Base-by-base conservation (phyloP, 2,329 filamentous ascomycete species). In the Hymenoscyphus linearis region DNA sequence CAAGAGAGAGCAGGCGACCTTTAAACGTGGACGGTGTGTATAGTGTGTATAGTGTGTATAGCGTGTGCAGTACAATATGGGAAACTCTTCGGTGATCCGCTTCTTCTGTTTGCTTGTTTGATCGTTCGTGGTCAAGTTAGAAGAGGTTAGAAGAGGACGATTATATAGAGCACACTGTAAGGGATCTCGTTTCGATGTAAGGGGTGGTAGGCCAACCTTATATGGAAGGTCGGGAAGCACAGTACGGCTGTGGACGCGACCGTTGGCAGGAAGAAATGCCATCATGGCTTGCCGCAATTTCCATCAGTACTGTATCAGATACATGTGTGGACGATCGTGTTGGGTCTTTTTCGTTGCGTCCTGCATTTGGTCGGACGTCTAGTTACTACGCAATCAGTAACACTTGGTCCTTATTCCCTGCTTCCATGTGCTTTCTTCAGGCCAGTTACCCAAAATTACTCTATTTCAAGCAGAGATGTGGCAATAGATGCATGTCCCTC, bases 161-260 rank as follows among this genome's bases (percentile, higher is more conserved):
- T 50, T 50, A 50, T 50, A 50, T 50, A 25, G 9, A 47, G 22
- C 18, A 13, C 44, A 13, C 22, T n/a, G n/a, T n/a, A 22, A 25
- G 25, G 44, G 25, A 50, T 50, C 18, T 50, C 44, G 18, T 50
- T 22, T 18, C 18, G 44, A 13, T 25, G 22, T 10, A 12, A 25
- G 44, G 13, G 9, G 18, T 31, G 31, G 31, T 31, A 50, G 18
- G 22, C 44, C 44, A 50, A 50, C 44, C 44, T 50, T 50, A 50
- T 50, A 50, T 50, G 44, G 44, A 50, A 50, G 44, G 44, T 50
- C 44, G 44, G 44, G 44, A 50, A 50, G 22, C n/a, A 50, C 44
- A 50, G 44, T 50, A 25, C 44, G 18, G 25, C 44, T 22, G 22
- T 18, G 44, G 44, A 44, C 44, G 44, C 22, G 22, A 50, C n/a